Conservation (phyloP, 768 basidiomycete genomes). For the Tylopilus felleus region DNA sequence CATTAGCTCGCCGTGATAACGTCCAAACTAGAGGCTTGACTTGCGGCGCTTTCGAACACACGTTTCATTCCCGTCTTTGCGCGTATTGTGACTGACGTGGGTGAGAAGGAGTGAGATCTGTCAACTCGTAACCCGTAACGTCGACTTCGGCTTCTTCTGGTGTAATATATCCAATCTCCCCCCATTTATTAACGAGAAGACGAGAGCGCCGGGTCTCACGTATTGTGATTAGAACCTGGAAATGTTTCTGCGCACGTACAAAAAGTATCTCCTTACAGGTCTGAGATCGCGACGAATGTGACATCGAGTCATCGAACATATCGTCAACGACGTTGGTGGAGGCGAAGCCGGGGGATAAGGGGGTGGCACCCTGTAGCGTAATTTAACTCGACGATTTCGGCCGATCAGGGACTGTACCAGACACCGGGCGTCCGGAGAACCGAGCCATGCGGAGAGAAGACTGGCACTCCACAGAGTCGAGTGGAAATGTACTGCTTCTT, state of each 20-base stretch:
- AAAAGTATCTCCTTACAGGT: neutral
- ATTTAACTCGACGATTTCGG: conserved; percentile 1
- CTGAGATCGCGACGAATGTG: neutral
- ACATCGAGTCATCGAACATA: neutral
- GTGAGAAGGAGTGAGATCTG: neutral
- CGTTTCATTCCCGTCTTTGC: conserved; percentile 9
- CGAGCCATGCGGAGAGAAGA: neutral
- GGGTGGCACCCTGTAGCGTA: neutral
- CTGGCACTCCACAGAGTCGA: neutral
- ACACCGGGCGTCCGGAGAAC: conserved; percentile 1
- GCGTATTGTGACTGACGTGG: neutral
- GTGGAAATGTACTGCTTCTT: neutral
- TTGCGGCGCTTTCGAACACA: neutral
- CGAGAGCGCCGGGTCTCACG: neutral
- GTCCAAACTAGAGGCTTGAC: neutral
- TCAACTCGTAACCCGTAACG: neutral
- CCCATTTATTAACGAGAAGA: neutral
- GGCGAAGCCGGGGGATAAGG: neutral
- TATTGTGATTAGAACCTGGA: neutral
- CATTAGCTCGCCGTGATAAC: neutral
- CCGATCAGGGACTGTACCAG: conserved; percentile 1
- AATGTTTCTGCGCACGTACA: conserved; percentile 7
- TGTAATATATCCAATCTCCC: neutral
- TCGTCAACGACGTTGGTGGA: neutral
- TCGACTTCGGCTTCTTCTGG: conserved; percentile 3